These are phyloP conservation scores for Diutina pseudorugosa DNA, from an alignment of 1,139 yeast genomes.

Conservation along the genomic window DNA sequence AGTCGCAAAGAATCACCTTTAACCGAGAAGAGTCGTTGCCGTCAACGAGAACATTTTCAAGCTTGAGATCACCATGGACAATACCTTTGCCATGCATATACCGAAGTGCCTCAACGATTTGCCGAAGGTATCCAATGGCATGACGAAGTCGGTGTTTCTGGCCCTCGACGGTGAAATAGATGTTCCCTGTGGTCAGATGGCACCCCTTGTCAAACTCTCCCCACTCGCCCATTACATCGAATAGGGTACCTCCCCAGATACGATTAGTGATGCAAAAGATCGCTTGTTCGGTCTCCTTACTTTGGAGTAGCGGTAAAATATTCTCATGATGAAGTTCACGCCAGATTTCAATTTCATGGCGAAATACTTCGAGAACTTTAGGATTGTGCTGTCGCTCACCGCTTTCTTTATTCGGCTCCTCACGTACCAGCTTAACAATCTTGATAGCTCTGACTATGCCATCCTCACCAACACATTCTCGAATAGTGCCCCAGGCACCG, in stretches of 20 bases:
- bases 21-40: conserved; percentile 10
- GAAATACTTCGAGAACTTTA: conserved; percentile 38
- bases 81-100: conserved; percentile 64
- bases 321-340: conserved; percentile 49
- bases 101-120: conserved; percentile 47
- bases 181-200: conserved; percentile 17
- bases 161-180: conserved; percentile 18
- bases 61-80: conserved; percentile 82
- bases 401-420: conserved; percentile 8
- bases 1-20: conserved; percentile 58
- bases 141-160: conserved; percentile 16
- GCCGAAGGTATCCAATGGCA: conserved; percentile 26
- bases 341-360: conserved; percentile 71
- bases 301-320: conserved; percentile 49
- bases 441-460: conserved; percentile 60
- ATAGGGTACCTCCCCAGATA: conserved; percentile 73
- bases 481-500: conserved; percentile 89
- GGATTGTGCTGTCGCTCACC: background rate
- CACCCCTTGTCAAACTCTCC: conserved; percentile 30
- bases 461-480: conserved; percentile 44
- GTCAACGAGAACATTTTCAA: conserved; percentile 65
- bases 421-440: conserved; percentile 47
- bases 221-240: conserved; percentile 63
- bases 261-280: conserved; percentile 65
- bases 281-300: conserved; percentile 48